phyloP scores from a whole-genome alignment of 2,329 filamentous ascomycete genomes.

The Purpureocillium lavendulum region DNA sequence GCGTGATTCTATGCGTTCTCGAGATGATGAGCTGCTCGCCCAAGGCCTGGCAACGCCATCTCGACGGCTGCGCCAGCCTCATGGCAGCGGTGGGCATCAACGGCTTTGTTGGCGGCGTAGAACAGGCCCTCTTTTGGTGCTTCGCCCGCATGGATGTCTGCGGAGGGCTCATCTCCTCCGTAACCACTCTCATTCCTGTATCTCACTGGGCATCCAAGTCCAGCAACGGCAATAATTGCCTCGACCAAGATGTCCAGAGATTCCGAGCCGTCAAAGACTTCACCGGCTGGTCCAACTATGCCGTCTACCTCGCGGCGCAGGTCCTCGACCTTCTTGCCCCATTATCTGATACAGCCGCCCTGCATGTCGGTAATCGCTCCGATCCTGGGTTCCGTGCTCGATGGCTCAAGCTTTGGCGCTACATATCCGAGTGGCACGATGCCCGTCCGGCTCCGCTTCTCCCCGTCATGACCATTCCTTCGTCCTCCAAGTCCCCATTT shows the following conservation, averaged over 20 bases:
- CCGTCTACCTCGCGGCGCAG: conserved; percentile 38
- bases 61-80: conserved; percentile 42
- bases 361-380: conserved; percentile 10
- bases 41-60: conserved; percentile 40
- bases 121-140: conserved; percentile 46
- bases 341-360: conserved; percentile 6
- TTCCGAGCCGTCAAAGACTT: conserved; percentile 27
- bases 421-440: conserved; percentile 32
- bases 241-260: conserved; percentile 22
- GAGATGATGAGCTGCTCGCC: conserved; percentile 43
- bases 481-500: conserved; percentile 36
- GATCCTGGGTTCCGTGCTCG: conserved; percentile 15
- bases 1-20: conserved; percentile 43
- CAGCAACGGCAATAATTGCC: conserved; percentile 1
- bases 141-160: conserved; percentile 47
- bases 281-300: conserved; percentile 41
- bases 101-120: conserved; percentile 38
- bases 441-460: conserved; percentile 25
- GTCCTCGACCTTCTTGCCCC: conserved; percentile 29
- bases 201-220: conserved; percentile 33
- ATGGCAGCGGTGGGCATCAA: conserved; percentile 42
- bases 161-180: conserved; percentile 42
- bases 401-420: conserved; percentile 30
- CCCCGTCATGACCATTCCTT: conserved; percentile 24
- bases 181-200: conserved; percentile 39